These are phyloP conservation scores for Aureobasidium musti DNA, from an alignment of 2,329 filamentous ascomycete genomes.

Conservation along the genomic window DNA sequence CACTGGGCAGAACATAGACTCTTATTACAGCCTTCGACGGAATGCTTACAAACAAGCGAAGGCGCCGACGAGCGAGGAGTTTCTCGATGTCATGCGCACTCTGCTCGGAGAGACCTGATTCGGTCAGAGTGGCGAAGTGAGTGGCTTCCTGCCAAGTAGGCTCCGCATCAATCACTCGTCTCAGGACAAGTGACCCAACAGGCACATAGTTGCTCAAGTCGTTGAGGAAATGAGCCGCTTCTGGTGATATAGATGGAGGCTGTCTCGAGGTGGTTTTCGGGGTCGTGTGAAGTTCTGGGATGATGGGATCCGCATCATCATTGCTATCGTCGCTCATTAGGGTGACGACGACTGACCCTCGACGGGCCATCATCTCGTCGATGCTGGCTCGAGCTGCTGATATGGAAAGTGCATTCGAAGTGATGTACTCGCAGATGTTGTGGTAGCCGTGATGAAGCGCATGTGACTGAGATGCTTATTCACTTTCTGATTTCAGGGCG, in stretches of 20 bases:
- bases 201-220: constrained; percentile 35
- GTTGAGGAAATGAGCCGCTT: constrained; percentile 23
- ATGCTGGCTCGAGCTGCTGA: not conserved
- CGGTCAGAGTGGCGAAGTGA: not conserved
- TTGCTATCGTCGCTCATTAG: not conserved
- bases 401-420: not conserved
- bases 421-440: not conserved
- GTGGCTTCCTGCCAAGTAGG: constrained; percentile 28
- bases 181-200: constrained; percentile 34
- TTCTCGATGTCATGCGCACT: not conserved
- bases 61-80: constrained; percentile 34
- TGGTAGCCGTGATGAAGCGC: not conserved
- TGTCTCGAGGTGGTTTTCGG: not conserved
- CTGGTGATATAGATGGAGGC: not conserved
- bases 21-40: constrained; percentile 45
- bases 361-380: not conserved
- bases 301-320: not conserved
- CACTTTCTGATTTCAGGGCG: no score
- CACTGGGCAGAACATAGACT: constrained; percentile 66
- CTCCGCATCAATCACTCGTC: not conserved
- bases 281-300: not conserved
- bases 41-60: constrained; percentile 29
- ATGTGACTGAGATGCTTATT: not conserved
- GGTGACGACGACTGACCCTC: not conserved
- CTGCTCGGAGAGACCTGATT: constrained; percentile 23